Base-by-base conservation (phyloP, 2,329 filamentous ascomycete species). In the Emydomyces testavorans region DNA sequence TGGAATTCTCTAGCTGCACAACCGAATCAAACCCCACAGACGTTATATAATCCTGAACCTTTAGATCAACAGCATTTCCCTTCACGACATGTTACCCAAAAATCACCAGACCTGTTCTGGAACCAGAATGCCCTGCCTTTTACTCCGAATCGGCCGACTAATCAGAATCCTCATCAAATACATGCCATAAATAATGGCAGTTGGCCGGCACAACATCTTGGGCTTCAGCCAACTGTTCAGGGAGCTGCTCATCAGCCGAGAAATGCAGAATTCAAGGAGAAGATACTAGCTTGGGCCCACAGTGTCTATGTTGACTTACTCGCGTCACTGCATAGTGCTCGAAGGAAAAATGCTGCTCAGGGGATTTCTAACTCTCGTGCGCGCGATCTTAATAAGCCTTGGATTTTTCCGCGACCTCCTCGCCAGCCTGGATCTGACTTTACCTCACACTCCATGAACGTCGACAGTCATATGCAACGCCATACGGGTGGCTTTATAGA, bases 281-380 rank as follows among this genome's bases (percentile, higher is more conserved):
- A 78, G 53, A 77, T 78, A 2, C 66, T 88, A 20, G 70, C 75
- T 11, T 80, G 79, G 66, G 84, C 83, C n/a, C 81, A 88, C 60
- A 73, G 74, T 54, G 76, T 81, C 26, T 89, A 89, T 62, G 71
- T 83, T 40, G 80, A 86, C 53, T 72, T 90, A 6, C 67, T 89
- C 2, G 67, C 78, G 7, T 78, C 77, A 53, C 69, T 85, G 5
- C 78, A 83, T 52, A 73, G 77, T 45, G 71, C 67, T 29, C 64
- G 65, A 51, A 65, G 66, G 46, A 65, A 65, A 45, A 66, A 62
- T 34, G 52, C 70, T 16, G 79, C 77, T 49, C 79, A 70, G 52
- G 57, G 54, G 50, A 61, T 54, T 48, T 53, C 58, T 20, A 62
- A 72, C 48, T 57, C 60, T 6, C 66, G 69, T 47, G 66, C 65